These are phyloP conservation scores for Paraurostyla sp. DNA, from an alignment of 73 alveolate species.

Conservation along the genomic window DNA sequence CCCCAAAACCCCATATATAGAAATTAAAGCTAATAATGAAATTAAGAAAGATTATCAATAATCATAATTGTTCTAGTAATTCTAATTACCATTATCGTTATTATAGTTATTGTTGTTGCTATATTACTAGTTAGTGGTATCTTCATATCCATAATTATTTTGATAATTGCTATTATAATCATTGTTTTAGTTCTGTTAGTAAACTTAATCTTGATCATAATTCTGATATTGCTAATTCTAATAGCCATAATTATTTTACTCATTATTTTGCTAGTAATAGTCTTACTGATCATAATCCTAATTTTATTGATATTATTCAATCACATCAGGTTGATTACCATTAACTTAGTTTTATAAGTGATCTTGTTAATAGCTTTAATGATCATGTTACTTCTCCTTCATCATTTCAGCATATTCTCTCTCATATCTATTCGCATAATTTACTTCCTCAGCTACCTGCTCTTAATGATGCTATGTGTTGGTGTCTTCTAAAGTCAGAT, in stretches of 20 bases:
- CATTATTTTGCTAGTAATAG: background rate
- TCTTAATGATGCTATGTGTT: background rate
- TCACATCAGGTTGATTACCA: background rate
- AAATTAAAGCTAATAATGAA: background rate
- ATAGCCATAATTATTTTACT: background rate
- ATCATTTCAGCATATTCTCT: conserved; percentile 33
- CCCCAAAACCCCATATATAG: conserved; percentile 26
- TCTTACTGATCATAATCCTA: background rate
- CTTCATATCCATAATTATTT: too few relatives aligned
- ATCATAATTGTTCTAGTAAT: background rate
- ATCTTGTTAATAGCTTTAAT: background rate
- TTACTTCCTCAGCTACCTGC: background rate
- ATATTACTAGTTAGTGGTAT: too few relatives aligned
- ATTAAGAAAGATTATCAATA: background rate
- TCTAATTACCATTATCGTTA: background rate
- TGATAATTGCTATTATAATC: background rate
- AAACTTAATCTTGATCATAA: too few relatives aligned
- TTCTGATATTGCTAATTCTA: too few relatives aligned
- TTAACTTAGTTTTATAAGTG: background rate
- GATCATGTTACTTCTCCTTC: background rate
- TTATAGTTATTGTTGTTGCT: background rate
- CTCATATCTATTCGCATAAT: conserved; percentile 10
- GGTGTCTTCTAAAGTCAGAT: background rate
- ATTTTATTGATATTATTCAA: background rate
- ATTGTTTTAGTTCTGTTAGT: background rate